phyloP scores from a whole-genome alignment of 2,329 filamentous ascomycete genomes.

The Gyromitra esculenta region DNA sequence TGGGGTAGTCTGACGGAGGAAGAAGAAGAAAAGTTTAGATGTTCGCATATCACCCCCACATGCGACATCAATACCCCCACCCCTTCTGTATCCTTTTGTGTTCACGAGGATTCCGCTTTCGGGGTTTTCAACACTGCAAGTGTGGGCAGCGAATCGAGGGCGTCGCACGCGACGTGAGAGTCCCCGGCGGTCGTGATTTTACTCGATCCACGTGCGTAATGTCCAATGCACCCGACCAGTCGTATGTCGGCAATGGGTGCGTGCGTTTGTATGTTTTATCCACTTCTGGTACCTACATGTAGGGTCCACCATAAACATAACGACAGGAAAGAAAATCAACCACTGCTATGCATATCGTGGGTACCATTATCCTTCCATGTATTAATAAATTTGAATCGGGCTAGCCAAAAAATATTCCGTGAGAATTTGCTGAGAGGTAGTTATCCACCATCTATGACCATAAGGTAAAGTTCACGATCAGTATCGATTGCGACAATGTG shows the following conservation, averaged over 20 bases:
- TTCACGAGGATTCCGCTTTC: conserved; percentile 14
- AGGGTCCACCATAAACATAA: conserved; percentile 23
- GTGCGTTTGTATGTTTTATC: conserved; percentile 19
- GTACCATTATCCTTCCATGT: conserved; percentile 1
- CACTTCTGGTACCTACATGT: conserved; percentile 24
- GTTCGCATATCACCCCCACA: conserved; percentile 24
- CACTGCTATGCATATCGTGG: conserved; percentile 18
- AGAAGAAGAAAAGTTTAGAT: conserved; percentile 7
- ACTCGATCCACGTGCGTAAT: conserved; percentile 41
- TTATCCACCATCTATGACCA: conserved; percentile 5
- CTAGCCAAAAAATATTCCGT: conserved; percentile 3
- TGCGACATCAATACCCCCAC: conserved; percentile 7
- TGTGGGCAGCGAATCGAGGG: conserved; percentile 37
- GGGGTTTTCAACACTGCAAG: conserved; percentile 10
- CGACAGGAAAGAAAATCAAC: conserved; percentile 22
- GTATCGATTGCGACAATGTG: conserved; percentile 10
- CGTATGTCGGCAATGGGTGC: conserved; percentile 20
- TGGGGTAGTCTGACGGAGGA: conserved; percentile 1
- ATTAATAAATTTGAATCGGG: conserved; percentile 9
- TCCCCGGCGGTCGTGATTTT: conserved; percentile 34
- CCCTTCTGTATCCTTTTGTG: conserved; percentile 7
- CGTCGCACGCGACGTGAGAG: conserved; percentile 13
- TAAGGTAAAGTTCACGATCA: conserved; percentile 16
- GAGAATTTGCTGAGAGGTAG: not conserved
- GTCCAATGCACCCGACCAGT: conserved; percentile 42